A percentile compares a stretch with the other conserved stretches of the same genome.
Conservation (phyloP, 495 filamentous ascomycete species). For the Letharia lupina region DNA sequence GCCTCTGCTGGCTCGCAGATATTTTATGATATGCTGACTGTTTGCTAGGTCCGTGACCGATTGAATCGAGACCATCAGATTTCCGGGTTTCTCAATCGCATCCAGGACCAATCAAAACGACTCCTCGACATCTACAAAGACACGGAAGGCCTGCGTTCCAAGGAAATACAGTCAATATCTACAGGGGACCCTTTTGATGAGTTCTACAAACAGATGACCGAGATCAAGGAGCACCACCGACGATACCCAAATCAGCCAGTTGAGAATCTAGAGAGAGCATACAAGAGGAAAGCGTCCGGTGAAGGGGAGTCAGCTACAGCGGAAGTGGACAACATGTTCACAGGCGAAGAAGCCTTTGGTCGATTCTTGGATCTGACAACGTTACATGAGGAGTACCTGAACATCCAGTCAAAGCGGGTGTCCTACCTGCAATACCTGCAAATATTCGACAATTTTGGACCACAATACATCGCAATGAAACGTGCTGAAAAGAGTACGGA, state of each 20-base stretch:
- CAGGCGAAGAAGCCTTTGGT: slow-evolving; percentile 86
- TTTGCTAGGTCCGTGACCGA: slow-evolving; percentile 65
- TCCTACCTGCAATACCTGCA: slow-evolving; percentile 89
- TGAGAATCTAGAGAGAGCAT: slow-evolving; percentile 89
- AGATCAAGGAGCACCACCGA: slow-evolving; percentile 78
- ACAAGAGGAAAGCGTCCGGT: slow-evolving; percentile 62
- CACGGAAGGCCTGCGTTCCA: slow-evolving; percentile 55
- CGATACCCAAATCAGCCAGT: slow-evolving; percentile 90
- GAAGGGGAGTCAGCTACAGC: slow-evolving; percentile 53
- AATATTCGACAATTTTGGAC: slow-evolving; percentile 75
- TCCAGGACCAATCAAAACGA: slow-evolving; percentile 74
- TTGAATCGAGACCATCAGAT: slow-evolving; percentile 86
- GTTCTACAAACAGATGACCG: slow-evolving; percentile 76
- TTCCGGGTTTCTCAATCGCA: slow-evolving; percentile 72
- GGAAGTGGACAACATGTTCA: slow-evolving; percentile 85
- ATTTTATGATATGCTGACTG: slow-evolving; percentile 27
- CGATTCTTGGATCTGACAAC: slow-evolving; percentile 80
- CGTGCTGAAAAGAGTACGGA: slow-evolving; percentile 78
- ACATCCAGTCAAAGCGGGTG: slow-evolving; percentile 72
- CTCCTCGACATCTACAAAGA: slow-evolving; percentile 82
- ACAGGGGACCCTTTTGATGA: slow-evolving; percentile 85
- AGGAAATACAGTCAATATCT: slow-evolving; percentile 75
- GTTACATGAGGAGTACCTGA: slow-evolving; percentile 80
- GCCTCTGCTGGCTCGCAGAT: not conserved
- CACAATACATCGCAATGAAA: slow-evolving; percentile 61